These are phyloP conservation scores for Clarkia xantiana DNA, from an alignment of 345 rosid species.

Conservation along the genomic window DNA sequence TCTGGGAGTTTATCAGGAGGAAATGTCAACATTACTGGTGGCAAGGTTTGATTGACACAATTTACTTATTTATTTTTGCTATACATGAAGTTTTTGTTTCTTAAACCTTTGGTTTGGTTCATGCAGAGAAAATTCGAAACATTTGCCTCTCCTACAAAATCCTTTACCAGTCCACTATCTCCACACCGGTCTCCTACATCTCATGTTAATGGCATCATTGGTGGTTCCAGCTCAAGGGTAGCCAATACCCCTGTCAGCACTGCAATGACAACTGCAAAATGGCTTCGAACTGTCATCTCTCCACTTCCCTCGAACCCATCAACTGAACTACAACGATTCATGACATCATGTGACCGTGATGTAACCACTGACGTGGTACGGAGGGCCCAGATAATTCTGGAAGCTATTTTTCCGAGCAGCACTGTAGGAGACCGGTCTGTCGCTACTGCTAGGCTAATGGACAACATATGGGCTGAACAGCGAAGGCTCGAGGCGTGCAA, in stretches of 20 bases:
- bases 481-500: slow-evolving; percentile 73
- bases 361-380: slow-evolving; percentile 59
- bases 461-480: slow-evolving; percentile 91
- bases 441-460: too few species aligned
- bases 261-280: slow-evolving; percentile 95
- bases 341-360: slow-evolving; percentile 72
- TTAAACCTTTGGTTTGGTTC: slow-evolving; percentile 1
- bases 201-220: slow-evolving; percentile 41
- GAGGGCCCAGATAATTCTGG: slow-evolving; percentile 75
- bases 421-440: slow-evolving; percentile 47
- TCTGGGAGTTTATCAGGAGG: slow-evolving; percentile 60
- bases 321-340: slow-evolving; percentile 49
- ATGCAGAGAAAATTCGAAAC: slow-evolving; percentile 58
- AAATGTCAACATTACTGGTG: slow-evolving; percentile 35
- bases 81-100: neutral
- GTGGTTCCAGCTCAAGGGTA: slow-evolving; percentile 30
- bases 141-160: slow-evolving; percentile 68
- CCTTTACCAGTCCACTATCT: slow-evolving; percentile 71
- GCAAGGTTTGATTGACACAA: slow-evolving; percentile 31
- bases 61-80: neutral
- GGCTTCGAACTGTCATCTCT: slow-evolving; percentile 78
- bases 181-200: slow-evolving; percentile 60
- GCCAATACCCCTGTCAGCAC: slow-evolving; percentile 81
- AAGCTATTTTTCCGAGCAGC: slow-evolving; percentile 83
- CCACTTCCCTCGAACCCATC: slow-evolving; percentile 75